phyloP scores from a whole-genome alignment of 2,329 filamentous ascomycete genomes.

The Teratosphaeriaceae sp. region DNA sequence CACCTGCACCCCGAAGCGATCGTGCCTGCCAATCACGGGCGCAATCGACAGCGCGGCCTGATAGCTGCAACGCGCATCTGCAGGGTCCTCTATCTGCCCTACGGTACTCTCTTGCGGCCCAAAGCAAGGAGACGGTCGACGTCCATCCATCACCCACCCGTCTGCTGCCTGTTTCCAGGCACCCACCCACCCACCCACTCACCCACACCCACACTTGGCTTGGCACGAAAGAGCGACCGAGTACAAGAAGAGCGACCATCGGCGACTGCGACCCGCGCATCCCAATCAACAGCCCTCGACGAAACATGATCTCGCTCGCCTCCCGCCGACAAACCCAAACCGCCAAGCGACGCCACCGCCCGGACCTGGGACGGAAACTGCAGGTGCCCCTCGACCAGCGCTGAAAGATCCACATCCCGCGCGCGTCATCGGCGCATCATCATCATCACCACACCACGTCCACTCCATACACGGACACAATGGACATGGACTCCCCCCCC shows the following conservation, averaged over 20 bases:
- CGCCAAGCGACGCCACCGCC: conserved; percentile 26
- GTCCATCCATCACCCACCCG: not conserved
- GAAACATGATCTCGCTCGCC: conserved; percentile 24
- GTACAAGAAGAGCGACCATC: too few relatives aligned
- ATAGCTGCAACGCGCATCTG: conserved; percentile 1
- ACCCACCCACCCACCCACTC: conserved; percentile 3
- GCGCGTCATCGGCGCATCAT: not conserved
- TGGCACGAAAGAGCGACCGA: not conserved
- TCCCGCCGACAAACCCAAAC: conserved; percentile 21
- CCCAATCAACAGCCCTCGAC: conserved; percentile 6
- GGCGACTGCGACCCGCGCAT: too few relatives aligned
- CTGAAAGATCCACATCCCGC: conserved; percentile 11
- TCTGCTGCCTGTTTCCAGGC: not conserved
- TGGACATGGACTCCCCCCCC: conserved; percentile 17
- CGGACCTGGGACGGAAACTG: conserved; percentile 13
- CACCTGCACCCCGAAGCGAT: not conserved
- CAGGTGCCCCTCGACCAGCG: conserved; percentile 16
- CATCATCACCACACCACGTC: conserved; percentile 7
- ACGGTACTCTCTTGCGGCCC: conserved; percentile 2
- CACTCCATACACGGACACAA: conserved; percentile 17
- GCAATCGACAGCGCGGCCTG: conserved; percentile 7
- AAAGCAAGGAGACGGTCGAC: conserved; percentile 5
- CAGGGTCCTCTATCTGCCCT: conserved; percentile 1
- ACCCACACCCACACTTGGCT: too few relatives aligned
- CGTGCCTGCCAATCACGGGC: conserved; percentile 9